Evolutionary conservation across 2,329 filamentous ascomycete genomes (phyloP), one percentile per base, ranked within the genome.

Genomic region (Hortaea werneckii): DNA sequence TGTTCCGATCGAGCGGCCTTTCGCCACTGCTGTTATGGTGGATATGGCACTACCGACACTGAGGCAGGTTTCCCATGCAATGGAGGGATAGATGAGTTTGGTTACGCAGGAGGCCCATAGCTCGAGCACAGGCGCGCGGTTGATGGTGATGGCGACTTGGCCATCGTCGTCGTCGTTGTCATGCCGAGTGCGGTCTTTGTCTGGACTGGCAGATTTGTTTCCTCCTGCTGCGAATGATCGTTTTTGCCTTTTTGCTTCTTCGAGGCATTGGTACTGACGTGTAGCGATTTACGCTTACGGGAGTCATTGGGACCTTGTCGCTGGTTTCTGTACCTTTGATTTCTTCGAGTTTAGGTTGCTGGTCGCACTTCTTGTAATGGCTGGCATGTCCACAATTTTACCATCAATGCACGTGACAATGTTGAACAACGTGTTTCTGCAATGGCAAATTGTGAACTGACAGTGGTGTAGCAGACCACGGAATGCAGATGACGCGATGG

Each of bases 71-170:
- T 46, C 29, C 60, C 61, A 64, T 1, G 50, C 29, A 0, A 63
- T 44, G 0, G 48, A 42, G 8, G 58, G 57, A 43, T 64, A 51
- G n/a, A 59, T 34, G 29, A 54, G 46, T 5, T 60, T 53, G 5
- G 58, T 50, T 12, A 63, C 53, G 40, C 49, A 55, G 6, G 54
- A 51, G 3, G 51, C 47, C 59, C 58, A 62, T 5, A 64, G 54
- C 7, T 61, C 56, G 28, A 65, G 54, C 6, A 64, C 56, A 1
- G 62, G 58, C 4, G 59, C 56, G 9, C 60, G 58, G 35, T 62
- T 63, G 50, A 64, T 63, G 5, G 53, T 45, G 41, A 63, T 56
- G 11, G 34, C 44, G 12, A 41, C 41, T 28, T 35, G 37, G 34
- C 8, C 6, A 13, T 41, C 29, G 6, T 45, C 12, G n/a, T 42